Base-by-base conservation (phyloP, 441 rosid genomes). In the Pelargonium fulgidum region DNA sequence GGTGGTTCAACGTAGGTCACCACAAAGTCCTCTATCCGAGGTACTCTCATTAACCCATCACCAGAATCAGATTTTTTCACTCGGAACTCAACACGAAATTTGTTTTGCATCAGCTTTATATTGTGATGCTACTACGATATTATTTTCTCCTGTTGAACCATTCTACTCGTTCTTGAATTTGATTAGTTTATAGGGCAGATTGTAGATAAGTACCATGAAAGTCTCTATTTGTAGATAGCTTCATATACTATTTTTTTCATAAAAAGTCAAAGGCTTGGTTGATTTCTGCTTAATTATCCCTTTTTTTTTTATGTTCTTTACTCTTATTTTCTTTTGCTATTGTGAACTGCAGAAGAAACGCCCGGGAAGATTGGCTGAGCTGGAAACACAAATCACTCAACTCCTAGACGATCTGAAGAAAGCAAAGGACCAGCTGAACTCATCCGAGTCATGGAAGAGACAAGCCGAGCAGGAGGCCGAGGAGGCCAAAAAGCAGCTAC, bases 381-480 rank as follows among this genome's bases (percentile, higher is more conserved):
- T 89, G 76, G 96, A 89, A 75, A 78, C 87, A 44, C 97, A 88
- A 81, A 69, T 88, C 39, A 61, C 82, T 79, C 92, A 88, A 74
- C 91, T 95, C 62, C 92, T 86, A 76, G 97, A 86, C 64, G 97
- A 95, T 64, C 88, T 95, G 41, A 91, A 86, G 81, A 91, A 78
- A 80, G 81, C 89, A 19, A 95, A 89, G 79, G 96, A 92, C 22
- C 85, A 89, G 71, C 79, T 93, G 68, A 87, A 47, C 12, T 70
- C 84, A n/a, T 86, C 96, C 0, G 99, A 95, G 77, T 80, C 91
- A 4, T 79, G 64, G 66, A 95, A 85, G 77, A 85, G 82, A 78
- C 81, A 78, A 74, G 95, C 96, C 36, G 84, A 82, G 77, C 87
- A 89, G 73, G 93, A 95, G 67, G 89, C 94, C 29, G 96, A 91